Base-by-base conservation (phyloP, 176 grass and related monocot species). In the Dendrocalamus sinicus region DNA sequence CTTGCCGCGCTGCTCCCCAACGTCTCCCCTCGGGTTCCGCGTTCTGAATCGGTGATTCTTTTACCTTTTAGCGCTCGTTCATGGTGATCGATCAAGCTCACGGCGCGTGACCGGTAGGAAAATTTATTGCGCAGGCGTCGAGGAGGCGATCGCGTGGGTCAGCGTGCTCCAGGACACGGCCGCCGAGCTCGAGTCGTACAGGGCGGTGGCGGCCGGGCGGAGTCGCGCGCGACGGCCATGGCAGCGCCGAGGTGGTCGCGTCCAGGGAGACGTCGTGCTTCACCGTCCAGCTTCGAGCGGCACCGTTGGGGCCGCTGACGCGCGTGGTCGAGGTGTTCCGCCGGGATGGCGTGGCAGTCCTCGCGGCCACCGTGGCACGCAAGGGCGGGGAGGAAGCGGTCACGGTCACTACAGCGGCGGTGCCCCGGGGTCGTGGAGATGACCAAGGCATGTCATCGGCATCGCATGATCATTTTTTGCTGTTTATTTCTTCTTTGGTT, bases 361-460 rank as follows among this genome's bases (percentile, higher is more conserved):
- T 93, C 19, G 55, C 39, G 10, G 51, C 53, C 23, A 85, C 82
- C 5, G 45, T 91, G 15, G 46, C 57, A 6, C 52, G 70, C 10
- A 14, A 75, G 19, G 62, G 46, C 13, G 78, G 30, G 2, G 69
- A 44, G 28, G 20, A 54, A 0, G 54, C 48, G 12, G 75, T 91
- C 22, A 84, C 83, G 8, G 79, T 86, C 60, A 89, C 86, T 4
- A 81, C 86, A 28, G 35, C 41, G 7, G 22, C 40, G 1, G 47
- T 72, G 67, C 40, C 39, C 0, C 66, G 41, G 16, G 39, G 35
- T 55, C 66, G 43, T 63, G 28, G 72, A 79, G 14, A 75, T 43
- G 88, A 93, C 90, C n/a, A 88, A 86, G 63, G 28, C 48, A 90
- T 3, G 84, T 93, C 59, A 39, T 90, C n/a, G 35, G 39, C 64